Percentiles rank a stretch among this genome's conserved stretches.
Conservation (phyloP, 108 stramenopile species). For the Pseudonitzschia delicatissima region DNA sequence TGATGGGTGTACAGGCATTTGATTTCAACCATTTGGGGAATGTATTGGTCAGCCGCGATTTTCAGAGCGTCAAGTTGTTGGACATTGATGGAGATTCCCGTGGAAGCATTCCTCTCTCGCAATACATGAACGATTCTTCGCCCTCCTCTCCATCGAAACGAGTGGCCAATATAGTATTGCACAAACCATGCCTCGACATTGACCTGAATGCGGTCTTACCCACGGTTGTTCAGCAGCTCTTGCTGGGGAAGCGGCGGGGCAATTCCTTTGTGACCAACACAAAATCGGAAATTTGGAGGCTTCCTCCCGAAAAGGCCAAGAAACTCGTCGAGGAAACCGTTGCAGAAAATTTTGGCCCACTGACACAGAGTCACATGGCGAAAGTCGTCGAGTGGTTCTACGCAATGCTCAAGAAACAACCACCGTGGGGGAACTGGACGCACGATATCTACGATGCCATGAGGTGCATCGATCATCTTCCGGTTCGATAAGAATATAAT, state of each 20-base stretch:
- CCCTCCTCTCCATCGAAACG: background rate
- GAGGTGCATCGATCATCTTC: slow-evolving; percentile 78
- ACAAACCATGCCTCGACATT: slow-evolving; percentile 64
- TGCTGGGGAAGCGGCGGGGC: slow-evolving; percentile 71
- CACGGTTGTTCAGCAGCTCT: slow-evolving; percentile 54
- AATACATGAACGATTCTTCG: slow-evolving; percentile 21
- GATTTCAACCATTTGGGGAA: slow-evolving; percentile 78
- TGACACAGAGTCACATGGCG: slow-evolving; percentile 36
- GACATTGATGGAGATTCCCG: slow-evolving; percentile 62
- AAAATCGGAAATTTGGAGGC: slow-evolving; percentile 58
- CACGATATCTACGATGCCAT: slow-evolving; percentile 79
- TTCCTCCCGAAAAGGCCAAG: slow-evolving; percentile 47
- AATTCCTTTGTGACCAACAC: slow-evolving; percentile 56
- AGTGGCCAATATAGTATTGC: slow-evolving; percentile 16
- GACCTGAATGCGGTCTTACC: slow-evolving; percentile 67
- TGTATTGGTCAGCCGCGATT: slow-evolving; percentile 73
- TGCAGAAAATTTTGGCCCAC: slow-evolving; percentile 59
- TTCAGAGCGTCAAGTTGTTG: slow-evolving; percentile 49
- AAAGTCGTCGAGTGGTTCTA: slow-evolving; percentile 71
- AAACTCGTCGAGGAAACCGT: slow-evolving; percentile 42
- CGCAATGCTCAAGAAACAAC: slow-evolving; percentile 61
- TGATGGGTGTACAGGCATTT: slow-evolving; percentile 73
- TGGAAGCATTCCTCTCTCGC: slow-evolving; percentile 40
- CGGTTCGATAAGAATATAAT: slow-evolving; percentile 39
- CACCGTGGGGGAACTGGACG: slow-evolving; percentile 75